Evolutionary conservation across 2,329 filamentous ascomycete species (phyloP), one percentile per base, ranked within the genome.

Genomic region (Penicillium sp.): DNA sequence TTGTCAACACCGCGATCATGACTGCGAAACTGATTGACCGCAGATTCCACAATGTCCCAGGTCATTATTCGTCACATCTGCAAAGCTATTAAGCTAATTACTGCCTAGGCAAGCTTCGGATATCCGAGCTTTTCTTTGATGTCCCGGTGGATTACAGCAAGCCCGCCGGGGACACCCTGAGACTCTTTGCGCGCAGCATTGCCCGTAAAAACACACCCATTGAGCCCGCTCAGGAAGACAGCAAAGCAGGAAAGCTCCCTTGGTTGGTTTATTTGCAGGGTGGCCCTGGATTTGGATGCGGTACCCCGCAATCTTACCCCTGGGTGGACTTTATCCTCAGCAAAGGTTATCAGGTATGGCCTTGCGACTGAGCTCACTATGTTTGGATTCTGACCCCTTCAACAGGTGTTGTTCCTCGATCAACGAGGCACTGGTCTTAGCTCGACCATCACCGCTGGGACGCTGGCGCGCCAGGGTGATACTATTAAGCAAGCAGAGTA

Each of bases 381-480:
- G 31, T 8, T 36, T 45, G 18, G 11, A 50, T 22, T 3, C 18
- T 45, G 7, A 47, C 29, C 27, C 21, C 22, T 16, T 6, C 8
- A 27, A 5, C 50, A 78, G 75, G 71, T 86, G 43, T 82, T 97
- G 2, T 87, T 88, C 59, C 81, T 97, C n/a, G 93, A 97, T 71
- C 92, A 96, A 71, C 85, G 93, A 47, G 93, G 93, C 11, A 95
- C 91, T 3, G 93, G 93, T 1, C 77, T 96, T 47, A 95, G 90
- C 68, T 89, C 86, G 2, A 88, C 92, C 1, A 83, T 97, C 40
- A 88, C 88, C 1, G 85, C 89, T 8, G 83, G 82, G 8, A 91
- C 88, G 6, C 80, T 97, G 4, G 81, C 83, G 32, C 76, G 83
- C 11, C 81, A 86, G 38, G 88, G 88, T 5, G 82, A 83, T 54